Base-by-base conservation (phyloP, 805 yeast genomes). In the Yarrowia sp. region DNA sequence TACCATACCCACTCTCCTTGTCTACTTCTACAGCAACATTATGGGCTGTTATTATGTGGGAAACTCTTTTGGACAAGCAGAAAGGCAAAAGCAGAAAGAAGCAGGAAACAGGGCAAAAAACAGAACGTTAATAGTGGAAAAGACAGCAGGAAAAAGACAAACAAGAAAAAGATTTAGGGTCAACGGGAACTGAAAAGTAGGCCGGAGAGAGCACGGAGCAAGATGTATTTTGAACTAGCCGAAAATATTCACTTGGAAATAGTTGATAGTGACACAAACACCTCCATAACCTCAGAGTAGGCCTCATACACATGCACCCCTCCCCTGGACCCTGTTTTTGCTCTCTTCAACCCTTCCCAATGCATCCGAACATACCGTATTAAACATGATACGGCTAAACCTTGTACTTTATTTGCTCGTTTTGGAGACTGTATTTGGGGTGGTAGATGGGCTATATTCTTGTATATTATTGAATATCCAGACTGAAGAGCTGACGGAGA, bases 321-420 rank as follows among this genome's bases (percentile, higher is more conserved):
- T 9, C 53, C 39, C 39, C 39, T 18, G 33, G 13, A 6, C 38
- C 10, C 14, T 48, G 55, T 48, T 48, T 48, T 48, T 48, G 55
- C 55, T 48, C 55, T 48, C 55, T 48, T 48, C 31, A 17, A 10
- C 39, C 11, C 53, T 32, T 15, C 55, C 55, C 7, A 35, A 35
- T 35, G 55, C 55, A 48, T 48, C 55, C 41, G 17, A 48, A 35
- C 41, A 13, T 48, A 31, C 55, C 41, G 11, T 35, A 35, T 48
- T 48, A 48, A 47, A 48, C 32, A 5, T 35, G 32, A 48, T 48
- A 48, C 55, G 55, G 55, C 55, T 48, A 35, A 48, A 48, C 55
- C 41, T 48, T 5, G 41, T n/a, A 48, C 4, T 8, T 35, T 33
- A 35, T 48, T 48, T 48, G 53, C 53, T 48, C 55, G 10, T 1